Conservation (phyloP, 2,329 filamentous ascomycete genomes). For the Capronia coronata region DNA sequence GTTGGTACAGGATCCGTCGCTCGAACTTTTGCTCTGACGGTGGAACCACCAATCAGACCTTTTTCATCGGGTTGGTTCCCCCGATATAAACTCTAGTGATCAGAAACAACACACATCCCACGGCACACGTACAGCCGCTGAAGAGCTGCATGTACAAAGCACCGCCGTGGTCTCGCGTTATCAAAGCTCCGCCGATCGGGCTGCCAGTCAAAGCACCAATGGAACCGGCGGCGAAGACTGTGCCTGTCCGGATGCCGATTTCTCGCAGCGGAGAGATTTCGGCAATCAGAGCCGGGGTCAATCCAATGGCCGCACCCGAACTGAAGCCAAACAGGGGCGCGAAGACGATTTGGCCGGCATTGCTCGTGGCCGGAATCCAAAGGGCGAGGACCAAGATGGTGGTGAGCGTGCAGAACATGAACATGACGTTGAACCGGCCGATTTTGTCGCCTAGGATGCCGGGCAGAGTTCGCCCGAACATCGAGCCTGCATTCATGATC, state of each 20-base stretch:
- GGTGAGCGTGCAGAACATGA: slow-evolving; percentile 44
- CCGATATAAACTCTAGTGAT: slow-evolving; percentile 34
- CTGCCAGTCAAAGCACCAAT: slow-evolving; percentile 61
- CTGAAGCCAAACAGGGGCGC: slow-evolving; percentile 63
- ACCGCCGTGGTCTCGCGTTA: slow-evolving; percentile 46
- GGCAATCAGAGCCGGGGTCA: slow-evolving; percentile 53
- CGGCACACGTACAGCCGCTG: slow-evolving; percentile 50
- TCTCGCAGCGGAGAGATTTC: slow-evolving; percentile 65
- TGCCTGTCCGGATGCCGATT: slow-evolving; percentile 63
- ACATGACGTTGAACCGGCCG: slow-evolving; percentile 51
- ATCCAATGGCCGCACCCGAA: slow-evolving; percentile 59
- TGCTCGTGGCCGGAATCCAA: slow-evolving; percentile 49
- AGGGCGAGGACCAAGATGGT: slow-evolving; percentile 47
- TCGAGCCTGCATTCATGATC: slow-evolving; percentile 31
- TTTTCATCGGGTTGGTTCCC: slow-evolving; percentile 30
- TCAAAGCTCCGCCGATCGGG: slow-evolving; percentile 58
- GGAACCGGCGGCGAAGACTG: slow-evolving; percentile 55
- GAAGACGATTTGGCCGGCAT: slow-evolving; percentile 58
- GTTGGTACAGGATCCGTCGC: background rate
- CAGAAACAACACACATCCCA: slow-evolving; percentile 38
- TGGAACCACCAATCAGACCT: slow-evolving; percentile 25
- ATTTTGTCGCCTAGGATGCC: slow-evolving; percentile 49
- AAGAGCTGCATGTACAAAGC: slow-evolving; percentile 61
- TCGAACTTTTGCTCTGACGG: no score
- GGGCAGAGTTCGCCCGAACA: slow-evolving; percentile 53